Conservation (phyloP, 352 stramenopile species). For the Pythium phragmitis region DNA sequence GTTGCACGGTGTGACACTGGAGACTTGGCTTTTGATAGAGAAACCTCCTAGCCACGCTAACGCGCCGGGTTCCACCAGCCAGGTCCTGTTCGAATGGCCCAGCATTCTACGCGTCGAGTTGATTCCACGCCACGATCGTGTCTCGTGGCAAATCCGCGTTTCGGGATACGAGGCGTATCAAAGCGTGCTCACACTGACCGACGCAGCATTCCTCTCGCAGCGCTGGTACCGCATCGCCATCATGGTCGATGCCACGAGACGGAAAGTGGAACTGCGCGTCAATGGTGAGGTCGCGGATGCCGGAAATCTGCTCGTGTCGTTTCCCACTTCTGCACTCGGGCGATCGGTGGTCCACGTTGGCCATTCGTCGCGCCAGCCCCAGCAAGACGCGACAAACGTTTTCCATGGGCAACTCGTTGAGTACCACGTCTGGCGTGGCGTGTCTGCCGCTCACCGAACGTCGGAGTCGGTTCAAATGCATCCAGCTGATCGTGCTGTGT, state of each 20-base stretch:
- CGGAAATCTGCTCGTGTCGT: background rate
- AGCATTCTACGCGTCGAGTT: conserved; percentile 13
- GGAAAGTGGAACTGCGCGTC: background rate
- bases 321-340: background rate
- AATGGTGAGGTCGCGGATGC: background rate
- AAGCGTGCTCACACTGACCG: conserved; percentile 21
- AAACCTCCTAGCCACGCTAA: background rate
- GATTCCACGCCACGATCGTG: background rate
- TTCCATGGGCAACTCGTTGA: conserved; percentile 1
- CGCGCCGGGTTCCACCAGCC: background rate
- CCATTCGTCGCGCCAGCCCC: background rate
- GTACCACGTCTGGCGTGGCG: background rate
- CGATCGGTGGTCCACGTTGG: conserved; percentile 1
- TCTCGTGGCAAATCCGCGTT: conserved; percentile 12
- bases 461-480: background rate
- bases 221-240: conserved; percentile 11
- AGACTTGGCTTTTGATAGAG: conserved; percentile 41
- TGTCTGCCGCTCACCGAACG: too few relatives aligned
- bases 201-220: background rate
- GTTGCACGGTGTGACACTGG: conserved; percentile 33
- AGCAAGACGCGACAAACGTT: background rate
- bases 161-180: background rate
- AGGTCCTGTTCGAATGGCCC: conserved; percentile 17
- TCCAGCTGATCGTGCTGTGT: background rate
- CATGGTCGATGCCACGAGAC: background rate